Conservation (phyloP, 371 early-diverging fungal genomes). For the Apophysomyces sp. region DNA sequence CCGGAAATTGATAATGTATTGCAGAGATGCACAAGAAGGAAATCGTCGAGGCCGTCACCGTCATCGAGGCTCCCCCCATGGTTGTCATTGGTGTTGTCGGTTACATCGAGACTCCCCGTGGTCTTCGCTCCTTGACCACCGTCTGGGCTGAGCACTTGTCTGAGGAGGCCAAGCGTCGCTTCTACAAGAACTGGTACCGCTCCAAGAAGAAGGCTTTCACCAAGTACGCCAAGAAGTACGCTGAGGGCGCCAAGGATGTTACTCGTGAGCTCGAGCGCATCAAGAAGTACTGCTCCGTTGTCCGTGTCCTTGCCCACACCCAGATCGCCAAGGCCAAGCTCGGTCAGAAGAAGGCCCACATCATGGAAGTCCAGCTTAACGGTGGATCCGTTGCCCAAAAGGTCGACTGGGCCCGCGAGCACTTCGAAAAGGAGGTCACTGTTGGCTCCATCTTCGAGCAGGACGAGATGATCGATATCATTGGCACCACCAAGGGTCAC, state of each 20-base stretch:
- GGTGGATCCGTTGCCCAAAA: constrained; percentile 98
- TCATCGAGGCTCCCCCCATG: constrained; percentile 99
- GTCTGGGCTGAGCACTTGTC: constrained; percentile 99
- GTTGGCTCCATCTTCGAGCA: constrained; percentile 92
- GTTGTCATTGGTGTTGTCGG: constrained; percentile 99
- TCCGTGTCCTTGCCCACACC: constrained; percentile 99
- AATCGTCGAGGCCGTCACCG: constrained; percentile 99
- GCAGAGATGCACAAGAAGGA: constrained; percentile 99
- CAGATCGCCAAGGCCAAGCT: constrained; percentile 94
- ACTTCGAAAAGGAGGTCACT: constrained; percentile 97
- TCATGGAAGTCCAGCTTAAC: constrained; percentile 99
- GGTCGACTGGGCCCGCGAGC: constrained; percentile 96
- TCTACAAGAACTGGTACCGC: constrained; percentile 99
- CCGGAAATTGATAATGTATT: not conserved
- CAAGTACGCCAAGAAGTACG: constrained; percentile 97
- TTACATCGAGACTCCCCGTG: constrained; percentile 99
- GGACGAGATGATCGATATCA: constrained; percentile 99
- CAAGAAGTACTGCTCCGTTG: constrained; percentile 98
- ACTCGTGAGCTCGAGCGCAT: constrained; percentile 94
- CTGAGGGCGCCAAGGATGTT: constrained; percentile 87
- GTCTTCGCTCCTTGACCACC: constrained; percentile 96
- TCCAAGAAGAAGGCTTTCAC: constrained; percentile 99
- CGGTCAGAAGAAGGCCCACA: constrained; percentile 99
- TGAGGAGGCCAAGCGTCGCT: constrained; percentile 98
- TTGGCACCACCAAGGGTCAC: constrained; percentile 99